phyloP scores from a whole-genome alignment of 2,329 filamentous ascomycete genomes.

The Colletotrichum ledebouriae region DNA sequence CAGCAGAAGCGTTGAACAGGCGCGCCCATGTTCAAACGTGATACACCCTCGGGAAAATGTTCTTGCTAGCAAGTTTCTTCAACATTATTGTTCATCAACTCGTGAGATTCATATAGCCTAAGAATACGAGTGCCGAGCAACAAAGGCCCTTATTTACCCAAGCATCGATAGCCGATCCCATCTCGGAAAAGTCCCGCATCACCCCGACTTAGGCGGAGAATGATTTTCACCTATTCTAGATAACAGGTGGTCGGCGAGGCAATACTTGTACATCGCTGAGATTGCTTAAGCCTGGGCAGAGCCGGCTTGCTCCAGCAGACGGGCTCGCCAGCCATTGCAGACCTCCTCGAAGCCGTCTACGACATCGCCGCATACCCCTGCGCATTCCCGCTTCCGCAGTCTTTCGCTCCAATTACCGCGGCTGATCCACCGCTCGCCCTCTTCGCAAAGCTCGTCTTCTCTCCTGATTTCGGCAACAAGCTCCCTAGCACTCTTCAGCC shows the following conservation, averaged over 20 bases:
- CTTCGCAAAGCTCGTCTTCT: constrained; percentile 85
- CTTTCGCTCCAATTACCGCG: constrained; percentile 86
- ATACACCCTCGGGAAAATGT: too few species aligned
- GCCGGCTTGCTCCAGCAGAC: constrained; percentile 76
- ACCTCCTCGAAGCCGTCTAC: constrained; percentile 93
- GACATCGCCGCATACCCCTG: constrained; percentile 86
- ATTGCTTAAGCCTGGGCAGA: constrained; percentile 56
- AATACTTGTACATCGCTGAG: too few species aligned
- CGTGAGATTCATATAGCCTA: constrained; percentile 41
- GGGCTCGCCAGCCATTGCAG: constrained; percentile 85
- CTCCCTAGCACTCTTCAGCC: constrained; percentile 85
- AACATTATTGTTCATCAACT: constrained; percentile 27
- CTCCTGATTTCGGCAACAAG: constrained; percentile 86
- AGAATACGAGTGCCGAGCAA: constrained; percentile 7
- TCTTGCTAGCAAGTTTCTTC: neutral
- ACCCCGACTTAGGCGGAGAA: constrained; percentile 15
- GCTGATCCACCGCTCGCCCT: constrained; percentile 85
- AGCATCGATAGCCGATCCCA: constrained; percentile 8
- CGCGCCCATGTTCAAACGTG: too few species aligned
- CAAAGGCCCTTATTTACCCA: constrained; percentile 13
- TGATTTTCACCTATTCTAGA: neutral
- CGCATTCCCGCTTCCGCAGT: constrained; percentile 83
- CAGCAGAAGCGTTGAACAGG: too few species aligned
- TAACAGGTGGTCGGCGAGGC: too few species aligned
- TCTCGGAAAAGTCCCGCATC: neutral